Base-by-base conservation (phyloP, 2,329 filamentous ascomycete genomes). In the Lasiodiplodia citricola region DNA sequence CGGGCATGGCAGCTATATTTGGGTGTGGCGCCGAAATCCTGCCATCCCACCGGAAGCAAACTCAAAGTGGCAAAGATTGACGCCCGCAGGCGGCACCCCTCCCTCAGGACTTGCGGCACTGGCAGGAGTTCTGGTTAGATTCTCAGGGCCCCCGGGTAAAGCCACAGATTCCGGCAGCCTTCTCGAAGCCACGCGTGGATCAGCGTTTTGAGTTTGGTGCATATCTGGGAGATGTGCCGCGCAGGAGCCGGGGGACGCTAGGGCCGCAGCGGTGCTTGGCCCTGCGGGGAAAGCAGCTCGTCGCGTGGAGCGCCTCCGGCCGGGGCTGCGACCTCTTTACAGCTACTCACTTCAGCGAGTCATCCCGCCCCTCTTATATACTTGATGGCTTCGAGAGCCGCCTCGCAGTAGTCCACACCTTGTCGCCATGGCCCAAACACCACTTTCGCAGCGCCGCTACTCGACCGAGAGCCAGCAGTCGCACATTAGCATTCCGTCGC, bases 391-490 rank as follows among this genome's bases (percentile, higher is more conserved):
- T 52, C 52, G 60, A 38, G 18, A 47, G 60, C 60, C 44, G 28
- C 60, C 14, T 16, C 25, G 58, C 58, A 21, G 60, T 7, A 31
- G 60, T 7, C 28, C 44, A 37, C 60, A 47, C 60, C 60, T 23
- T 25, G 31, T 35, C 47, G 25, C n/a, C n/a, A 64, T 64, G 60
- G 60, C 60, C n/a, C 4, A 47, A 28, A 35, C 60, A 0, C 31
- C 60, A 1, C 60, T 64, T 44, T 64, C 60, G 4, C 2, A 18
- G 47, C 60, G 60, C 60, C 60, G 60, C 44, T 64, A 64, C 60
- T 64, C 60, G 44, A 52, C 60, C 60, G 60, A 64, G 47, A 64
- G 60, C 60, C 13, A 25, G 47, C 60, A 64, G 60, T 64, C 58
- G 58, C 58, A 47, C 44, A 63, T 51, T 13, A 21, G 60, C 60